phyloP scores from a whole-genome alignment of 805 yeast genomes.

The Starmerella stellata region DNA sequence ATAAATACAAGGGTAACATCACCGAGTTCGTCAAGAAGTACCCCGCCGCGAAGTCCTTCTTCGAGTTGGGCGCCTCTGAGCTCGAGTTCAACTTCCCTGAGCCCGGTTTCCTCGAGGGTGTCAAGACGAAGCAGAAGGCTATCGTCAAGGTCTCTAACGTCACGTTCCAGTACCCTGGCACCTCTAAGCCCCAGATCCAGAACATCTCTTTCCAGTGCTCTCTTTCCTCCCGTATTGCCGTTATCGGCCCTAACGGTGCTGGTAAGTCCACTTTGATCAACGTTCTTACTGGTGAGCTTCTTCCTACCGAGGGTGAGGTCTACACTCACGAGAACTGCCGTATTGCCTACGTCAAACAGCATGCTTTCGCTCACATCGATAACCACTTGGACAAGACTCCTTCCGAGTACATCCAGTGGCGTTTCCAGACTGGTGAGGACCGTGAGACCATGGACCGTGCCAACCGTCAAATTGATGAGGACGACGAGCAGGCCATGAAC shows the following conservation, averaged over 20 bases:
- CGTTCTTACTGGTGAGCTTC: constrained; percentile 91
- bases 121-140: constrained; percentile 99
- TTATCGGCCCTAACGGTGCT: constrained; percentile 99
- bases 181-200: constrained; percentile 79
- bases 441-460: constrained; percentile 99
- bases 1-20: constrained; percentile 99
- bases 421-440: constrained; percentile 99
- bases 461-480: constrained; percentile 92
- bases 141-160: constrained; percentile 93
- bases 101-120: constrained; percentile 99
- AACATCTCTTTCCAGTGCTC: constrained; percentile 98
- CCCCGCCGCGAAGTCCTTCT: constrained; percentile 97
- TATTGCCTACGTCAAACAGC: constrained; percentile 99
- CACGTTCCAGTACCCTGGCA: constrained; percentile 99
- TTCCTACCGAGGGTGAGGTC: constrained; percentile 97
- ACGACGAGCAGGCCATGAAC: constrained; percentile 97
- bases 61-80: constrained; percentile 96
- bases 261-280: constrained; percentile 94
- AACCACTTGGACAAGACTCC: constrained; percentile 98
- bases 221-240: constrained; percentile 98
- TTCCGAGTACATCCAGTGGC: constrained; percentile 99
- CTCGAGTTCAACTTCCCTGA: constrained; percentile 95
- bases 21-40: constrained; percentile 97
- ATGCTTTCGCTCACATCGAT: constrained; percentile 99
- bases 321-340: constrained; percentile 99